These are phyloP conservation scores for Pythium dissotocum DNA, from an alignment of 352 stramenopile species.

Conservation along the genomic window DNA sequence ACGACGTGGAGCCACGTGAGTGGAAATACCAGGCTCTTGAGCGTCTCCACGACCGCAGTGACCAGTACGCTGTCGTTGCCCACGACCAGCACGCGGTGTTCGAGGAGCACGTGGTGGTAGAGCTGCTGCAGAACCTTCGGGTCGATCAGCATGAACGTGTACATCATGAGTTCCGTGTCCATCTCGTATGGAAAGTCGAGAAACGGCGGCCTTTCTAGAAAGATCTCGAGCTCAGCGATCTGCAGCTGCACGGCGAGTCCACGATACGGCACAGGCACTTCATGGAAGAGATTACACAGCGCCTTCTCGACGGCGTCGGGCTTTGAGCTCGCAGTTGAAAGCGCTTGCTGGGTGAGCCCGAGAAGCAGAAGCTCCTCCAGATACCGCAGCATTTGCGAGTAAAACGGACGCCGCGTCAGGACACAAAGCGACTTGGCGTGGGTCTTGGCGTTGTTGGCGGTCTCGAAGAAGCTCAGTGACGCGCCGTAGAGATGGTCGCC, in stretches of 20 bases:
- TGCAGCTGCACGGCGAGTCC: slow-evolving; percentile 41
- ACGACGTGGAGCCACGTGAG: slow-evolving; percentile 58
- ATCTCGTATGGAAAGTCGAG: slow-evolving; percentile 50
- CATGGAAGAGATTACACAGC: slow-evolving; percentile 53
- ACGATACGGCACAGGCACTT: slow-evolving; percentile 44
- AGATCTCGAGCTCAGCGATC: slow-evolving; percentile 34
- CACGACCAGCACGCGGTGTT: slow-evolving; percentile 51
- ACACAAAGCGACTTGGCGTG: slow-evolving; percentile 49
- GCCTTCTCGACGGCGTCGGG: slow-evolving; percentile 34
- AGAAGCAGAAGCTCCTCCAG: slow-evolving; percentile 55
- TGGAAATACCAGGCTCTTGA: slow-evolving; percentile 46
- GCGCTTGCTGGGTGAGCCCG: slow-evolving; percentile 35
- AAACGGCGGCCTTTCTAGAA: slow-evolving; percentile 37
- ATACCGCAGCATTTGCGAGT: slow-evolving; percentile 47
- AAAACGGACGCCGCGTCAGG: slow-evolving; percentile 45
- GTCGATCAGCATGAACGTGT: slow-evolving; percentile 48
- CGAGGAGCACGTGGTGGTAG: slow-evolving; percentile 48
- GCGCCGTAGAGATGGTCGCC: slow-evolving; percentile 50
- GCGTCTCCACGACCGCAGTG: slow-evolving; percentile 45
- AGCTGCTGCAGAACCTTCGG: slow-evolving; percentile 37
- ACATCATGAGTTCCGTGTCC: slow-evolving; percentile 49
- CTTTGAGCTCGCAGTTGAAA: neutral
- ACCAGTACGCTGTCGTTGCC: slow-evolving; percentile 44
- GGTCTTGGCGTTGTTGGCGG: slow-evolving; percentile 1
- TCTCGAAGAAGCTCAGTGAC: slow-evolving; percentile 54